Conservation (phyloP, 305 asterid genomes). For the Fraxinus platypoda region DNA sequence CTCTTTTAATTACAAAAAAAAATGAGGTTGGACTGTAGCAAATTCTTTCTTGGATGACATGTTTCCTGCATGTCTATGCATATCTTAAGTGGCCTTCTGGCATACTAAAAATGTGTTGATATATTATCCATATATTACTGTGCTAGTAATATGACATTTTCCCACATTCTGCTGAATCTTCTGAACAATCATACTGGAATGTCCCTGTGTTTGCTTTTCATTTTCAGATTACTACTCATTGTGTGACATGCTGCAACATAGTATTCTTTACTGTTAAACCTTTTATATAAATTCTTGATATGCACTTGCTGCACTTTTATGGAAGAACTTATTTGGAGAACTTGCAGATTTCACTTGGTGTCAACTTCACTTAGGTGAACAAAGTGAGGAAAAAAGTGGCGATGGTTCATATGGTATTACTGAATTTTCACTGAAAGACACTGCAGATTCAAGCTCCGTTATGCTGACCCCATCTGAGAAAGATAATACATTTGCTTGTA, state of each 20-base stretch:
- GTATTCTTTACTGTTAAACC: slow-evolving; percentile 3
- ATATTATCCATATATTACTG: background rate
- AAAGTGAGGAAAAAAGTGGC: slow-evolving; percentile 32
- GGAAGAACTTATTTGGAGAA: slow-evolving; percentile 17
- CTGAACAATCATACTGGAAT: slow-evolving; percentile 8
- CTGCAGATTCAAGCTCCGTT: slow-evolving; percentile 44
- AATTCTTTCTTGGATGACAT: slow-evolving; percentile 7
- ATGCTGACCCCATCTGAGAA: slow-evolving; percentile 39
- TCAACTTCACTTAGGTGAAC: slow-evolving; percentile 42
- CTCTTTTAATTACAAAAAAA: background rate
- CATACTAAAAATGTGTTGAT: background rate
- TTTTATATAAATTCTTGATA: background rate
- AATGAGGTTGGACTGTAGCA: slow-evolving; percentile 9
- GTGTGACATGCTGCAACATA: slow-evolving; percentile 3
- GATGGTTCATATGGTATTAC: slow-evolving; percentile 30
- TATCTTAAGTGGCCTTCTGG: slow-evolving; percentile 11
- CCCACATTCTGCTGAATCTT: background rate
- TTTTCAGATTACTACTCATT: background rate
- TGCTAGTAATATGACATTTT: background rate
- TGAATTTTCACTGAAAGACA: slow-evolving; percentile 38
- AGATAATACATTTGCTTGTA: slow-evolving; percentile 42
- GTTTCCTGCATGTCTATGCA: background rate
- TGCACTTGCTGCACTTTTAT: slow-evolving; percentile 10
- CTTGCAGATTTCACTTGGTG: slow-evolving; percentile 49
- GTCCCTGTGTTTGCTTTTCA: background rate